A percentile compares a stretch with the other conserved stretches of the same genome.
These are phyloP conservation scores for Xylaria grammica DNA, from an alignment of 495 filamentous ascomycete species.

Conservation along the genomic window DNA sequence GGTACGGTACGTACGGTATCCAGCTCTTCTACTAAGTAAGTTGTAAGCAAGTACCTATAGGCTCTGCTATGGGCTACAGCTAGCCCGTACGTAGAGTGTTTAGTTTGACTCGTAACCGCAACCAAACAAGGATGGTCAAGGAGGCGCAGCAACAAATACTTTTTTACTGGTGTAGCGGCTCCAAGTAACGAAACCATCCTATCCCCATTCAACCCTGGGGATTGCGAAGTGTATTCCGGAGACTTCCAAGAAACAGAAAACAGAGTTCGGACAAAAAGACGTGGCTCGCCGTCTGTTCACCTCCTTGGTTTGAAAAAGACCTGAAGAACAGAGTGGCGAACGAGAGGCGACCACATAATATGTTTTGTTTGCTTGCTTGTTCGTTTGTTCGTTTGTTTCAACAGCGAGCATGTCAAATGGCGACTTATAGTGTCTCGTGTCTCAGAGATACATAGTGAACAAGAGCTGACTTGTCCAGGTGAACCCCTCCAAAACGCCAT, in stretches of 20 bases:
- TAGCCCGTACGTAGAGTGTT: too few species aligned
- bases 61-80: too few species aligned
- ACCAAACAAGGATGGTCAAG: neutral
- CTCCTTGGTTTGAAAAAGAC: neutral
- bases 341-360: constrained; percentile 7
- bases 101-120: constrained; percentile 5
- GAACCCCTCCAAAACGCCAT: constrained; percentile 12
- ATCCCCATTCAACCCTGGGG: neutral
- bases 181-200: neutral
- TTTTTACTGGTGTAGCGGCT: neutral
- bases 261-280: neutral
- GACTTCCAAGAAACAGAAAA: neutral
- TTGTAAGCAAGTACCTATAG: too few species aligned
- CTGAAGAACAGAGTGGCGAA: constrained; percentile 12
- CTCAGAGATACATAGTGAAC: neutral
- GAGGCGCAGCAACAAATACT: constrained; percentile 8
- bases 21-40: neutral
- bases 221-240: neutral
- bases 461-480: constrained; percentile 25
- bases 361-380: neutral
- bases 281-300: constrained; percentile 9
- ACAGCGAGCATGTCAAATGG: neutral
- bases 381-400: too few species aligned
- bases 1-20: neutral
- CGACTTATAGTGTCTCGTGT: neutral